A percentile compares a stretch with the other conserved stretches of the same genome.
These are phyloP conservation scores for Coffea eugenioides DNA, from an alignment of 257 asterid genomes.

Conservation along the genomic window DNA sequence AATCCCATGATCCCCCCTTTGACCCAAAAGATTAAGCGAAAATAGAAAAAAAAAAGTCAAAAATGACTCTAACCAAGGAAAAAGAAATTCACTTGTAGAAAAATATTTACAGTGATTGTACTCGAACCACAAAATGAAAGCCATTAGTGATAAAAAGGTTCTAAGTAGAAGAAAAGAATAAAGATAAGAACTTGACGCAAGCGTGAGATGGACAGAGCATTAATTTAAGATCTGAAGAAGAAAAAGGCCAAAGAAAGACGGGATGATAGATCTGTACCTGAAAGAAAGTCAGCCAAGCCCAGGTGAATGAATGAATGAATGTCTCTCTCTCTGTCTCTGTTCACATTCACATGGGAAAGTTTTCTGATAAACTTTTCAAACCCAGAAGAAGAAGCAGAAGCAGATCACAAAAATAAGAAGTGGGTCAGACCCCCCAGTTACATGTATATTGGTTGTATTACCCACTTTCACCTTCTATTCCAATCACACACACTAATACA, in stretches of 20 bases:
- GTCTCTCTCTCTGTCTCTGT: constrained; percentile 7
- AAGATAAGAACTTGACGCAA: neutral
- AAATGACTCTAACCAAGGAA: neutral
- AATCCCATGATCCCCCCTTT: neutral
- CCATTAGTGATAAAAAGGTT: neutral
- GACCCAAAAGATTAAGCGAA: neutral
- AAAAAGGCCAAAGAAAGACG: constrained; percentile 6
- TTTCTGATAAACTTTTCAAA: constrained; percentile 11
- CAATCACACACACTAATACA: neutral
- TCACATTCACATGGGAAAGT: constrained; percentile 27
- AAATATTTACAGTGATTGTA: neutral
- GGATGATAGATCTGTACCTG: constrained; percentile 38
- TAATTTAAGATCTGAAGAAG: constrained; percentile 23
- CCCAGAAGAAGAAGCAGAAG: constrained; percentile 23
- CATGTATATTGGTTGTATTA: neutral
- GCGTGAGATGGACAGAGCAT: neutral
- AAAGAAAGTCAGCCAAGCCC: constrained; percentile 17
- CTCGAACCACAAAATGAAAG: neutral
- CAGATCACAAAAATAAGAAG: constrained; percentile 28
- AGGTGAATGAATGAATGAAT: constrained; percentile 8
- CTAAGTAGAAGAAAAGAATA: neutral
- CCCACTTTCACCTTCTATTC: constrained; percentile 11
- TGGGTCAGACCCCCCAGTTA: constrained; percentile 25
- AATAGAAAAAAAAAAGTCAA: neutral
- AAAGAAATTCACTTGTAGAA: neutral